Evolutionary conservation across 176 grass and related monocot species (phyloP), one percentile per base, ranked within the genome.

Genomic region (sorghum (Sorghum bicolor)): DNA sequence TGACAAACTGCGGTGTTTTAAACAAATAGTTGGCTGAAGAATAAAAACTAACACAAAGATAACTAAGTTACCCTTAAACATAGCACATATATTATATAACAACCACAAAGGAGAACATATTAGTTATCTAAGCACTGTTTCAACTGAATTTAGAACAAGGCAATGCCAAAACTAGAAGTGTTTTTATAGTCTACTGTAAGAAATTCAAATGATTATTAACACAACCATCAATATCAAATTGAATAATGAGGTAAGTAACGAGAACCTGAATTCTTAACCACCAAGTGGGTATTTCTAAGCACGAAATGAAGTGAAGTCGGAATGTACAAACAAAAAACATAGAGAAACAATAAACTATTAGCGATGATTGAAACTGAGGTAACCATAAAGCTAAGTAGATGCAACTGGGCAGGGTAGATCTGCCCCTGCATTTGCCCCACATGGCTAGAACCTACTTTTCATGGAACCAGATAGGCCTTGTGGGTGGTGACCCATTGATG

Each of bases 231-330:
- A 43, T 28, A 44, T 76, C 26, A 6, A 34, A 76, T 13, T 61
- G 1, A 77, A 45, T n/a, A 82, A 62, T n/a, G 29, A 50, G 11
- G 64, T 29, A 47, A 60, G 30, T 26, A 45, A n/a, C 30, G 8
- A 73, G 14, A 47, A 30, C 41, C 24, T 5, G 6, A 30, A 72
- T 72, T 17, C 13, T 25, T 74, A 74, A 33, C 33, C 39, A 71
- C 19, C 39, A 62, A 62, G n/a, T 85, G 24, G 76, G 30, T 34
- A 77, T 70, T 70, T 87, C 62, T 76, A 61, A 65, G 62, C 36
- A 60, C 17, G 15, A 20, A 70, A 79, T 20, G 22, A 64, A 73
- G 13, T 78, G 33, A 48, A 74, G 13, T 36, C 10, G 40, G 58
- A 77, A 83, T 65, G 9, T 41, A 65, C 32, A 65, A 24, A 57